Evolutionary conservation across 768 basidiomycete species (phyloP), one percentile per base, ranked within the genome.

Genomic region (Royoungia palumana): DNA sequence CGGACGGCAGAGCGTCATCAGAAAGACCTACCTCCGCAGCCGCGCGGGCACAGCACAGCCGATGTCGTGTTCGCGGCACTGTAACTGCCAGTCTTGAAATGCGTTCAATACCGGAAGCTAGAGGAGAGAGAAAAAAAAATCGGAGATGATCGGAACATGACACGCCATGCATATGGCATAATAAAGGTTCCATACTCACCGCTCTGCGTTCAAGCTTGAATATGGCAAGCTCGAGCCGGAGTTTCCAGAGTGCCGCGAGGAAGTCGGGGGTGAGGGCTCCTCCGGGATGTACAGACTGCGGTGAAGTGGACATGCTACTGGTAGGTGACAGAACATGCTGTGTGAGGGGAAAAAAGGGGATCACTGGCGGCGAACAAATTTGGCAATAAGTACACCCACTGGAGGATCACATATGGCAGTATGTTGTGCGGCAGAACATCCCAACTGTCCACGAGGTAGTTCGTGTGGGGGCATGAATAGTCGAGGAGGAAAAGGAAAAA

Each of bases 71-170:
- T 32, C 32, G 16, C 14, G 14, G 16, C 28, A 13, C 3, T 14
- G 32, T 16, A 4, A n/a, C 17, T 41, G 41, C 39, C 28, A 11
- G 16, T 25, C 9, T 35, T 13, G 51, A 47, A 62, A 61, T 16
- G 52, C 57, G 38, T 56, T 61, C 50, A 59, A 47, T 44, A 57
- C 7, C 24, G 57, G 60, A 25, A 62, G 51, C 60, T 61, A 35
- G 35, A 9, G 4, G n/a, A 32, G 28, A 6, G 2, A 28, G 11
- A 28, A 28, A 28, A 28, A 12, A 9, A 8, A 8, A 14, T 32
- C 32, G 25, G 16, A 34, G 2, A 36, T 32, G 13, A 40, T n/a
- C 32, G 16, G 32, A 32, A 32, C 14, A 14, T 14, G 32, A 32
- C 13, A 32, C 16, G 32, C 28, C 12, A 12, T 16, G 32, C 14